phyloP scores from a whole-genome alignment of 495 filamentous ascomycete species.

The Thermochaetoides thermophila region DNA sequence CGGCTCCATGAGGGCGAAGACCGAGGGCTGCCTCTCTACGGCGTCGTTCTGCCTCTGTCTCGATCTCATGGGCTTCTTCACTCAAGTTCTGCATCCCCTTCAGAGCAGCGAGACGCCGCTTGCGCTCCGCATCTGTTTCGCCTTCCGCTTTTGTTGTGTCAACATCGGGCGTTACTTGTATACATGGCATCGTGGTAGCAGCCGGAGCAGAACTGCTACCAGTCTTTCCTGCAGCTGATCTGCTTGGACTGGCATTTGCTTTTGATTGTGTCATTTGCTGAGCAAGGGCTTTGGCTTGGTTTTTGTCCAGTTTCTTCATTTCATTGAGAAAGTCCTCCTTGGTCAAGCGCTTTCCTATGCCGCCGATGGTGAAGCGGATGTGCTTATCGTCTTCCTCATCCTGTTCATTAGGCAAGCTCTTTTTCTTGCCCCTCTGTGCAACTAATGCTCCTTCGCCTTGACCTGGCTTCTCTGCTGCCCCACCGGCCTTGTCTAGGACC shows the following conservation, averaged over 20 bases:
- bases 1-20: slow-evolving; percentile 32
- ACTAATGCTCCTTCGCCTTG: too few relatives aligned
- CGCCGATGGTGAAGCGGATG: slow-evolving; percentile 76
- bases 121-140: slow-evolving; percentile 29
- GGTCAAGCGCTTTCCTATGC: slow-evolving; percentile 60
- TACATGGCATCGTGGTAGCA: too few relatives aligned
- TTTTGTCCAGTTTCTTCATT: slow-evolving; percentile 67
- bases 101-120: slow-evolving; percentile 26
- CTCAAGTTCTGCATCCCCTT: too few relatives aligned
- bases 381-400: slow-evolving; percentile 56
- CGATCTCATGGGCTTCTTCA: too few relatives aligned
- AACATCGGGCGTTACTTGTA: too few relatives aligned
- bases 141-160: slow-evolving; percentile 13
- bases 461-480: too few relatives aligned
- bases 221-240: slow-evolving; percentile 3
- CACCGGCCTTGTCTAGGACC: slow-evolving; percentile 18
- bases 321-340: slow-evolving; percentile 84
- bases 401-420: slow-evolving; percentile 28
- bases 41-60: slow-evolving; percentile 71
- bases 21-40: slow-evolving; percentile 80
- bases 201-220: slow-evolving; percentile 4
- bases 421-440: slow-evolving; percentile 36
- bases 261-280: slow-evolving; percentile 28
- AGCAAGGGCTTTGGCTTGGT: slow-evolving; percentile 40
- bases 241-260: slow-evolving; percentile 5